These are phyloP conservation scores for Luzula sylvatica DNA, from an alignment of 176 grass and related monocot species.

Conservation along the genomic window DNA sequence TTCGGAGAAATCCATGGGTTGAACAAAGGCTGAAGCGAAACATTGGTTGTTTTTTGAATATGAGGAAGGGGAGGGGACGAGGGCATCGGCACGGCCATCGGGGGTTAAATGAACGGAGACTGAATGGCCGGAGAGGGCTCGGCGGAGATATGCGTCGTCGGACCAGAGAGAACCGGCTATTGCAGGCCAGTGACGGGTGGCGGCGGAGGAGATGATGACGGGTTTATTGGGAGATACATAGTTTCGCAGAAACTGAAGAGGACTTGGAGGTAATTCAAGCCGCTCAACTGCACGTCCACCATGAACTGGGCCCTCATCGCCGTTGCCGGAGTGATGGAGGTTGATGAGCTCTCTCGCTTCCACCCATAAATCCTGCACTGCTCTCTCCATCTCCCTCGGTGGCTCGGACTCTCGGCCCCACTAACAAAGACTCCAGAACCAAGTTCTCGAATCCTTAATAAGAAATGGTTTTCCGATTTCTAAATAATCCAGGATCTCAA, in stretches of 20 bases:
- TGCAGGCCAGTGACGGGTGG: slow-evolving; percentile 72
- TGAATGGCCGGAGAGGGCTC: slow-evolving; percentile 32
- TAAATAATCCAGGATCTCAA: no score
- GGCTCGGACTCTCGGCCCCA: background rate
- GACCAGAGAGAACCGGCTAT: slow-evolving; percentile 47
- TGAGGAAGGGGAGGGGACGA: slow-evolving; percentile 28
- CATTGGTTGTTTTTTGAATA: slow-evolving; percentile 9
- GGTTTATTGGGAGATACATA: slow-evolving; percentile 64
- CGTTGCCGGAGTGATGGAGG: slow-evolving; percentile 3
- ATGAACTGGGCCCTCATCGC: background rate
- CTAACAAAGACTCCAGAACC: no score
- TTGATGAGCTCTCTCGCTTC: slow-evolving; percentile 70
- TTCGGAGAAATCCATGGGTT: slow-evolving; percentile 45
- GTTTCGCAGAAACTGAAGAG: slow-evolving; percentile 70
- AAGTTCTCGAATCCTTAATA: no score
- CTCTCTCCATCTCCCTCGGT: slow-evolving; percentile 31
- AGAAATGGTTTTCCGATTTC: no score
- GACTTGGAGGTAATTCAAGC: slow-evolving; percentile 38
- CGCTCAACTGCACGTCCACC: no score
- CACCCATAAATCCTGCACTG: slow-evolving; percentile 53
- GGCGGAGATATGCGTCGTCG: slow-evolving; percentile 50
- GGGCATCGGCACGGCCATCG: slow-evolving; percentile 64
- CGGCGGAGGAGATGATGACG: slow-evolving; percentile 53
- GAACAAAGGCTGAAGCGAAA: slow-evolving; percentile 64
- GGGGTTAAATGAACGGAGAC: slow-evolving; percentile 92